Evolutionary conservation across 352 stramenopile genomes (phyloP), one percentile per base, ranked within the genome.

Genomic region (Globisporangium acanthophoron): DNA sequence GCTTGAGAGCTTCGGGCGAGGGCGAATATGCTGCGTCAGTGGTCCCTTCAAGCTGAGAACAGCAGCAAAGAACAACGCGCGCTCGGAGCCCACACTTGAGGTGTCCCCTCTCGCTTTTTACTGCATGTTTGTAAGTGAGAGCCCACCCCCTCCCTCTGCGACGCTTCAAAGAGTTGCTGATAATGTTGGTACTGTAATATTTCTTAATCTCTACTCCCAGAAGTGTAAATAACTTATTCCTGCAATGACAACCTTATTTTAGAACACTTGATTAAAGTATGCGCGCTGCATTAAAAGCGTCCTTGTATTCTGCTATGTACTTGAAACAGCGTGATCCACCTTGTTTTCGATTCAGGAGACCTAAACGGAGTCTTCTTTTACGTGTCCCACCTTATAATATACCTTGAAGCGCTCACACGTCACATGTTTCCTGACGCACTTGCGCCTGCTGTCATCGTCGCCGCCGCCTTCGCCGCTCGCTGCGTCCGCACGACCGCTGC

Each of bases 71-170:
- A 43, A 54, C 45, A 55, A 27, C 46, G 47, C 43, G 13, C 55
- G 35, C 47, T 47, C 35, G 31, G 31, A 6, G 56, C 46, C 62
- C 41, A 77, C 61, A 64, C 55, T 77, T 44, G 27, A 47, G 46
- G 69, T 69, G 11, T 1, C 44, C 64, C 52, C 53, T 72, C 66
- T 40, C 51, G 45, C n/a, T 39, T 58, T 71, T 59, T 0, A 62
- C 69, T 66, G 53, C 27, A 1, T 3, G 6, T 74, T 76, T 80
- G 69, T 80, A 82, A 53, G 54, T 0, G 2, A 9, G 11, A 29
- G 24, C 1, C 11, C 0, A 33, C 31, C 49, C 49, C 56, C 47
- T 27, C 41, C 24, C 12, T 12, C 4, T 11, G 31, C 16, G 12
- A 9, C 8, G 39, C 27, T 50, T 61, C 12, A 61, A 65, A 69